Conservation (phyloP, 441 rosid genomes). For the Pelargonium fulgidum region DNA sequence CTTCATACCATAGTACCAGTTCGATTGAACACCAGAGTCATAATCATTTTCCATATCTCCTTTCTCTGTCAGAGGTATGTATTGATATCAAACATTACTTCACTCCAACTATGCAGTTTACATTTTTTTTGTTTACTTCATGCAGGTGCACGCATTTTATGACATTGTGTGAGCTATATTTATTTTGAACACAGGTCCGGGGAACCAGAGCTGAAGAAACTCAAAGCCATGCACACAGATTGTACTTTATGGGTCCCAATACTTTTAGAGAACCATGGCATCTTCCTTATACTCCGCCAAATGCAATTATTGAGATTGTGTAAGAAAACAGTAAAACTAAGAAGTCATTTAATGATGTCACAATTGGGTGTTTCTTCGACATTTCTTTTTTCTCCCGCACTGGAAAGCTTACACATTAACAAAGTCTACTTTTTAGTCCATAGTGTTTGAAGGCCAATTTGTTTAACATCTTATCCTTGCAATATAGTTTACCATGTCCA, state of each 20-base stretch:
- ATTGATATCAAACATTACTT: slow-evolving; percentile 20
- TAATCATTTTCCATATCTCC: slow-evolving; percentile 76
- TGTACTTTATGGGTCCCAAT: slow-evolving; percentile 96
- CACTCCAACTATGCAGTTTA: slow-evolving; percentile 21
- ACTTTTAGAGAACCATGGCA: slow-evolving; percentile 98
- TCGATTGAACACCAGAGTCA: slow-evolving; percentile 61
- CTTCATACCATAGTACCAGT: slow-evolving; percentile 38
- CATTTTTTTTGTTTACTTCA: neutral
- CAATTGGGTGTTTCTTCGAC: slow-evolving; percentile 20
- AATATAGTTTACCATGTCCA: slow-evolving; percentile 23
- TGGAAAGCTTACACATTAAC: neutral
- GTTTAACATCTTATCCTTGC: slow-evolving; percentile 11
- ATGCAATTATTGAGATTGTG: slow-evolving; percentile 91
- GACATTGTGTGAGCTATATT: slow-evolving; percentile 17
- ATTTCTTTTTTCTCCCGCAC: neutral
- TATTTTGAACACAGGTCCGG: slow-evolving; percentile 53
- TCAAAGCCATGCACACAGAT: slow-evolving; percentile 87
- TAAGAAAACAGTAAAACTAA: slow-evolving; percentile 37
- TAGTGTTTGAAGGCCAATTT: slow-evolving; percentile 4
- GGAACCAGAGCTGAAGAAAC: slow-evolving; percentile 92
- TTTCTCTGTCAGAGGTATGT: slow-evolving; percentile 84
- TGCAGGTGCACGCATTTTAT: slow-evolving; percentile 13
- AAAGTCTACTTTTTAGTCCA: neutral
- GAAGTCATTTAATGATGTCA: slow-evolving; percentile 6
- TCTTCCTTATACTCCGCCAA: slow-evolving; percentile 91